A percentile compares a stretch with the other conserved stretches of the same genome.
phyloP scores from a whole-genome alignment of 2,329 filamentous ascomycete genomes.

The Hypomyces perniciosus region DNA sequence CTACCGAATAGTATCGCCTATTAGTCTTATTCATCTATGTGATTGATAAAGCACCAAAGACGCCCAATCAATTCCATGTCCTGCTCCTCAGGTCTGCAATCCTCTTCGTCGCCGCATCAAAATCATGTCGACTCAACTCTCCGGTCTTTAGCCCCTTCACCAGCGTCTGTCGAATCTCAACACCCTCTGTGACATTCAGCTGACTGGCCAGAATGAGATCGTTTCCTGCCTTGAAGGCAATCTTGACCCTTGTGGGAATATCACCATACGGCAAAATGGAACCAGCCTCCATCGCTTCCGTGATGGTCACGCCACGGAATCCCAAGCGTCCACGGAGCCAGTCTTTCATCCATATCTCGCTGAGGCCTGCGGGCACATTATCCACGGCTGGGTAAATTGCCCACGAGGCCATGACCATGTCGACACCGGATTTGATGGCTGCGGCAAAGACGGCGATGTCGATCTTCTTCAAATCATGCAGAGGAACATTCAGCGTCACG shows the following conservation, averaged over 20 bases:
- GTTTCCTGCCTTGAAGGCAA: conserved; percentile 10
- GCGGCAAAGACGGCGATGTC: conserved; percentile 8
- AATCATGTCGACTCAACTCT: conserved; percentile 6
- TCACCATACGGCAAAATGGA: conserved; percentile 7
- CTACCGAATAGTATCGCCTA: no score
- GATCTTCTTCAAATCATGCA: conserved; percentile 4
- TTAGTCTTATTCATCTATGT: no score
- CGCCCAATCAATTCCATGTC: conserved; percentile 2
- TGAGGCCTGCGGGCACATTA: conserved; percentile 6
- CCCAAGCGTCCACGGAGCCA: conserved; percentile 6
- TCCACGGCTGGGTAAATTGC: conserved; percentile 1
- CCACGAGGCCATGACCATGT: conserved; percentile 11
- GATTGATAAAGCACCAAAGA: no score
- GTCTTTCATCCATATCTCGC: conserved; percentile 12
- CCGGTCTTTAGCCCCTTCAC: background rate
- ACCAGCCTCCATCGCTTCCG: conserved; percentile 13
- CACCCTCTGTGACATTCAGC: conserved; percentile 12
- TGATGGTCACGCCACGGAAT: conserved; percentile 7
- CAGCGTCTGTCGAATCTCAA: conserved; percentile 7
- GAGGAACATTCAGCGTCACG: conserved; percentile 11
- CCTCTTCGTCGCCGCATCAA: conserved; percentile 7
- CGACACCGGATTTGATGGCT: conserved; percentile 12
- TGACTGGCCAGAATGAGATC: conserved; percentile 11
- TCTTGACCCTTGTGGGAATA: conserved; percentile 1
- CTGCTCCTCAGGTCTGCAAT: conserved; percentile 8